Evolutionary conservation across 129 eudicot species (phyloP).

Genomic region (Chrysanthemum makinoi): DNA sequence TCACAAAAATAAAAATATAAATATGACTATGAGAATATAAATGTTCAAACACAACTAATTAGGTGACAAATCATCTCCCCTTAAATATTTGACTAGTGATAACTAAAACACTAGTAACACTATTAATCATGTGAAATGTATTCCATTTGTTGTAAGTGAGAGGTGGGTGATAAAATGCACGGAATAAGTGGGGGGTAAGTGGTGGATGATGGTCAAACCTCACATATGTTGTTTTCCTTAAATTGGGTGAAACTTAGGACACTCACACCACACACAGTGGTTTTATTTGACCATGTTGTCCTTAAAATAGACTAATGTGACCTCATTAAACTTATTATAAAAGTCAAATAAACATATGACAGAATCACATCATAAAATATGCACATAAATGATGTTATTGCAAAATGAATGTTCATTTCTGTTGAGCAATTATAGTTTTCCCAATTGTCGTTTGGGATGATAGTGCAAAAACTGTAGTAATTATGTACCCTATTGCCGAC

Average conservation of each 20-base stretch:
- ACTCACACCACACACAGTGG: slow-evolving; percentile 24
- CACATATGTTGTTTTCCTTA: slow-evolving; percentile 16
- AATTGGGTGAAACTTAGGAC: slow-evolving; percentile 22
- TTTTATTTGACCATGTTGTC: slow-evolving; percentile 17
- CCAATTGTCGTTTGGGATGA: too few relatives aligned
- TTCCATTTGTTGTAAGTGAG: background rate
- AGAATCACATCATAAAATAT: slow-evolving; percentile 18
- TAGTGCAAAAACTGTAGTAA: too few relatives aligned
- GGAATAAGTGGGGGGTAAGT: background rate
- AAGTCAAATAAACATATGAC: slow-evolving; percentile 12
- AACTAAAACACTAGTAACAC: too few relatives aligned
- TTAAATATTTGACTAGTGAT: too few relatives aligned
- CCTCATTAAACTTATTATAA: slow-evolving; percentile 1
- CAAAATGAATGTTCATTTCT: too few relatives aligned
- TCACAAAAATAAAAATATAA: too few relatives aligned
- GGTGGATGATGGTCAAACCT: slow-evolving; percentile 21
- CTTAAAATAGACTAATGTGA: slow-evolving; percentile 21
- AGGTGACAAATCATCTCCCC: too few relatives aligned
- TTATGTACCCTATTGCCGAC: too few relatives aligned
- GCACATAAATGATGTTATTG: background rate
- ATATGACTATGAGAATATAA: too few relatives aligned
- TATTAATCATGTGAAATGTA: background rate
- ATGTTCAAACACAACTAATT: too few relatives aligned
- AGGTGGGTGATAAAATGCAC: slow-evolving; percentile 4
- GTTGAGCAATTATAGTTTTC: too few relatives aligned